Base-by-base conservation (phyloP, 2,329 filamentous ascomycete genomes). In the Diplodia corticola region DNA sequence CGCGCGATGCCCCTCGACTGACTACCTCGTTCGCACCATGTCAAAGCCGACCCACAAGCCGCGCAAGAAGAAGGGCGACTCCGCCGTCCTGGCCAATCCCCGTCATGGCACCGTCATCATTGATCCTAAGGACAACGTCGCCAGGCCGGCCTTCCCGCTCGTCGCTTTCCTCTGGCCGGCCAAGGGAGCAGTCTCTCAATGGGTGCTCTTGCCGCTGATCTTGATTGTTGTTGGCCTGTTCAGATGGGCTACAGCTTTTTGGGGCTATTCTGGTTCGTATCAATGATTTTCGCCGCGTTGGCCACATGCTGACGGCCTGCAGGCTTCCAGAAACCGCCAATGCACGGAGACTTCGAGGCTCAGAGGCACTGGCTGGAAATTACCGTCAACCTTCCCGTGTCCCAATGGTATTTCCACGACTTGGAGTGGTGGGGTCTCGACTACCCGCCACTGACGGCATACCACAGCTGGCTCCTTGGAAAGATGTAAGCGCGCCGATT, bases 361-460 rank as follows among this genome's bases (percentile, higher is more conserved):
- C 95, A 99, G 78, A 84, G 95, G 72, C 95, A 99, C 79, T 99
- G 95, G 95, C 97, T 99, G 93, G 95, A 99, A 75, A 84, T 99
- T 70, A 97, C 95, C 1, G 91, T 88, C 9, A 88, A 97, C 67
- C 83, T 99, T 1, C 95, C 95, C 15, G 84, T 96, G 44, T 95
- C 92, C 12, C 91, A 95, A 77, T 99, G 96, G 95, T 99, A 99
- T 79, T 97, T 96, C 75, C 92, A 99, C 77, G 93, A 99, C 76
- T 83, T 98, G 51, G 85, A 94, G 74, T 99, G 94, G 89, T 99
- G 95, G 95, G 96, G 96, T 0, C 85, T 99, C 70, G 95, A 99
- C 80, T 99, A 99, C 77, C 95, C 95, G 66, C 95, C 95, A 63
- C 85, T 99, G 80, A 99, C 95, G 63, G 96, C 95, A 61, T 99